Percentiles rank a stretch among this genome's conserved stretches.
Conservation (phyloP, 1,284 basidiomycete genomes). For the Golubevia sp. region DNA sequence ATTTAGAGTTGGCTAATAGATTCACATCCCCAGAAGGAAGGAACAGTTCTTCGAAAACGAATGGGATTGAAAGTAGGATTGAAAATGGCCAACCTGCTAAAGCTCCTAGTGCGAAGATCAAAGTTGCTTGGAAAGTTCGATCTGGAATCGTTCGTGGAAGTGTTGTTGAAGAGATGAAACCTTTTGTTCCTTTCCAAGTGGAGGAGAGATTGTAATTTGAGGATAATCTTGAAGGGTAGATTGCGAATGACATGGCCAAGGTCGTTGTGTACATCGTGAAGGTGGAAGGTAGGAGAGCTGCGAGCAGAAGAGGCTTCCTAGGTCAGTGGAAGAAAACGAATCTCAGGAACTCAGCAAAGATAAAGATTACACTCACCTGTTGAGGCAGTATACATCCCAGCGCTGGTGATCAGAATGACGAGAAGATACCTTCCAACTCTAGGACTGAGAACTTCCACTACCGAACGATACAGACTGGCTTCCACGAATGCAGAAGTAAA, state of each 20-base stretch:
- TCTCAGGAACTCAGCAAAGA: background rate
- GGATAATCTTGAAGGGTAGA: constrained; percentile 68
- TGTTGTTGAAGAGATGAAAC: background rate
- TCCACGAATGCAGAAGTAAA: constrained; percentile 78
- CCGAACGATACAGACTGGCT: constrained; percentile 80
- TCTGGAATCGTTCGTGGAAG: constrained; percentile 10
- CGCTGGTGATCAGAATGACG: constrained; percentile 79
- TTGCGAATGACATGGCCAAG: constrained; percentile 77
- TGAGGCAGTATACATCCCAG: constrained; percentile 92
- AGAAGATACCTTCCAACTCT: constrained; percentile 88
- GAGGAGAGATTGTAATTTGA: background rate
- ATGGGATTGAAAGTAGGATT: constrained; percentile 81
- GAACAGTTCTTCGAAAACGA: constrained; percentile 87
- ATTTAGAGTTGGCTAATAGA: constrained; percentile 59
- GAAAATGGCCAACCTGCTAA: constrained; percentile 97
- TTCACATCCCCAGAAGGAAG: constrained; percentile 67
- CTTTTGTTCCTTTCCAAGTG: constrained; percentile 5
- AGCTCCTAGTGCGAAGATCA: constrained; percentile 79
- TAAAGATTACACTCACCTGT: constrained; percentile 67
- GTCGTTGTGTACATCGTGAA: constrained; percentile 91
- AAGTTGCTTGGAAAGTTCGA: constrained; percentile 67
- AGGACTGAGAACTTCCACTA: constrained; percentile 81
- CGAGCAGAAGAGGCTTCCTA: too few relatives aligned
- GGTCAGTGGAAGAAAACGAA: too few relatives aligned
- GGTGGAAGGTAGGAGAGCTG: constrained; percentile 73